These are phyloP conservation scores for Mycena epipterygia DNA, from an alignment of 768 basidiomycete species.

Conservation along the genomic window DNA sequence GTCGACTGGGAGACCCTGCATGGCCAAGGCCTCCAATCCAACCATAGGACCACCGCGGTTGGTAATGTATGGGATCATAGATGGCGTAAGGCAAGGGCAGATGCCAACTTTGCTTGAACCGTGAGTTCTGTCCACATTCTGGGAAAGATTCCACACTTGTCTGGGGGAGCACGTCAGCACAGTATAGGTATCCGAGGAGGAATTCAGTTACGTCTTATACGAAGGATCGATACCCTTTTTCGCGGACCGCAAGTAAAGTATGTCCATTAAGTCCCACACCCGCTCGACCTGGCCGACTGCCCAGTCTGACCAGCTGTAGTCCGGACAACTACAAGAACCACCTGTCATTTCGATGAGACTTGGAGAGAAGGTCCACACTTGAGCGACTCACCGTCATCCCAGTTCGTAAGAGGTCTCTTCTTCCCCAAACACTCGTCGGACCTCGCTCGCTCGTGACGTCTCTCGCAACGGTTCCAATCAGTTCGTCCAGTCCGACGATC, in stretches of 20 bases:
- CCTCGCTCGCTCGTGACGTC: conserved; percentile 89
- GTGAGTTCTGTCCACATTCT: conserved; percentile 94
- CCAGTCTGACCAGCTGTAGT: conserved; percentile 97
- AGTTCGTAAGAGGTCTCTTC: conserved; percentile 89
- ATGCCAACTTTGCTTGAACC: conserved; percentile 87
- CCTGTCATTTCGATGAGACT: conserved; percentile 54
- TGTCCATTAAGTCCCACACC: conserved; percentile 97
- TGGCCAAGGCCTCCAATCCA: conserved; percentile 90
- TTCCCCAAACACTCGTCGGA: conserved; percentile 86
- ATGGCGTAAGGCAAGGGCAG: conserved; percentile 93
- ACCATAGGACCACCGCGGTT: conserved; percentile 97
- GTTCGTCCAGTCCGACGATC: conserved; percentile 81
- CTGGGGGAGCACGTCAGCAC: conserved; percentile 52
- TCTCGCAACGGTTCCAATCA: conserved; percentile 95
- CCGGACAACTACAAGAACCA: conserved; percentile 87
- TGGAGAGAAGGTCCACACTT: conserved; percentile 11
- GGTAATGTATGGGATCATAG: conserved; percentile 97
- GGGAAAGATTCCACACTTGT: conserved; percentile 95
- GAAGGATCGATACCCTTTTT: conserved; percentile 85
- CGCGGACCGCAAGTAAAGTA: conserved; percentile 86
- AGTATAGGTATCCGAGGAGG: conserved; percentile 20
- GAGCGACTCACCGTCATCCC: conserved; percentile 83
- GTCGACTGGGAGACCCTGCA: conserved; percentile 95
- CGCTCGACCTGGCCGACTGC: conserved; percentile 92
- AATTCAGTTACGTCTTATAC: conserved; percentile 79